phyloP scores from a whole-genome alignment of 1,139 yeast genomes.

The Hyphopichia burtonii region DNA sequence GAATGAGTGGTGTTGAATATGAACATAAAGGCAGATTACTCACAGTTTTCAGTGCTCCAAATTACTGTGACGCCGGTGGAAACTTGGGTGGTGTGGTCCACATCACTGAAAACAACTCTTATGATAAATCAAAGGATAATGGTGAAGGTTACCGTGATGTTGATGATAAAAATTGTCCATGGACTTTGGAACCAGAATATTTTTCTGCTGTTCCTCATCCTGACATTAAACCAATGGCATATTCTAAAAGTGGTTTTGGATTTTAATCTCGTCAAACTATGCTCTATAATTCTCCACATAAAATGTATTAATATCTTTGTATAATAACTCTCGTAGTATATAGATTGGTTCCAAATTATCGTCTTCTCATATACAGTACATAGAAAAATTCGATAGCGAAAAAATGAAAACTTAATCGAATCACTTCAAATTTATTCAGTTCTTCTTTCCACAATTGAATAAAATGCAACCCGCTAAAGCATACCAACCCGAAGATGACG shows the following conservation, averaged over 20 bases:
- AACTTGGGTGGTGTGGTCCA: constrained; percentile 88
- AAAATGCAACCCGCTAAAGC: not conserved
- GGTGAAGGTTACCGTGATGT: constrained; percentile 55
- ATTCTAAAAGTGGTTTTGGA: constrained; percentile 65
- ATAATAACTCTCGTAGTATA: too few relatives aligned
- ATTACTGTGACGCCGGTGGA: constrained; percentile 91
- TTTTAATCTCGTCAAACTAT: constrained; percentile 17
- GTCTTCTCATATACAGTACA: not conserved
- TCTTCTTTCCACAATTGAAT: too few relatives aligned
- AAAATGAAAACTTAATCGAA: too few relatives aligned
- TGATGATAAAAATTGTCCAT: constrained; percentile 44
- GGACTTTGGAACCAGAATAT: constrained; percentile 51
- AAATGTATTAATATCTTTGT: too few relatives aligned
- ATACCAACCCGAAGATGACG: constrained; percentile 20
- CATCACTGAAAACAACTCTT: constrained; percentile 38
- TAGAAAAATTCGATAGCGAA: too few relatives aligned
- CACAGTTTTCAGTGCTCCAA: constrained; percentile 96
- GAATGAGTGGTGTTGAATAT: constrained; percentile 84
- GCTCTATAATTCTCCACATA: not conserved
- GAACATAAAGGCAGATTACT: constrained; percentile 86
- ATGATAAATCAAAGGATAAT: constrained; percentile 30
- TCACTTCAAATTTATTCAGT: too few relatives aligned
- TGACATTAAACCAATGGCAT: constrained; percentile 92
- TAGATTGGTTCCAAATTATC: not conserved
- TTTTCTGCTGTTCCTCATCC: constrained; percentile 91